A percentile compares a stretch with the other conserved stretches of the same genome.
phyloP scores from a whole-genome alignment of 306 rosid genomes.

The Vigna mungo region DNA sequence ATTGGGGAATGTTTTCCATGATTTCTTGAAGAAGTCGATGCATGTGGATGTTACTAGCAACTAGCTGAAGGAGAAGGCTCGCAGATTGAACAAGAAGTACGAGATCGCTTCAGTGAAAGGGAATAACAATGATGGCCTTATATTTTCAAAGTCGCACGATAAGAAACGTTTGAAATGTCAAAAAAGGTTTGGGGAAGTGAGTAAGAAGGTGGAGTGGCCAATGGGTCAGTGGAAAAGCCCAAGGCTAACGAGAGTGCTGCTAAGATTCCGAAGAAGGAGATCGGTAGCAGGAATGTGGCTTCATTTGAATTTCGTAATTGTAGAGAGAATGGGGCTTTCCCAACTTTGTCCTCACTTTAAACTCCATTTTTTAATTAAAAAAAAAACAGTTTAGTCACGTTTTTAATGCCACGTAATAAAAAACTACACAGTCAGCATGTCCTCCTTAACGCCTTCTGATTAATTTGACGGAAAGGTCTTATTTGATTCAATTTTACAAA shows the following conservation, averaged over 20 bases:
- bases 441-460: too few relatives aligned
- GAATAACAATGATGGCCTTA: slow-evolving; percentile 47
- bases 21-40: slow-evolving; percentile 54
- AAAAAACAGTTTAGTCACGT: too few relatives aligned
- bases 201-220: neutral
- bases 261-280: slow-evolving; percentile 55
- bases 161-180: slow-evolving; percentile 55
- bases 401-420: too few relatives aligned
- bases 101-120: slow-evolving; percentile 24
- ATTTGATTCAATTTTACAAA: too few relatives aligned
- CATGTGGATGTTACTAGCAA: slow-evolving; percentile 45
- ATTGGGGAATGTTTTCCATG: slow-evolving; percentile 43
- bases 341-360: too few relatives aligned
- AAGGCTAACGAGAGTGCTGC: slow-evolving; percentile 47
- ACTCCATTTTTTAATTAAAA: too few relatives aligned
- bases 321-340: too few relatives aligned
- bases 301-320: neutral
- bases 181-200: slow-evolving; percentile 55
- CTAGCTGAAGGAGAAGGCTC: slow-evolving; percentile 62
- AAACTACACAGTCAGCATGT: too few relatives aligned
- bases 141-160: slow-evolving; percentile 52
- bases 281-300: slow-evolving; percentile 15
- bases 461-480: too few relatives aligned
- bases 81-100: slow-evolving; percentile 67
- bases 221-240: slow-evolving; percentile 35